Evolutionary conservation across 495 filamentous ascomycete species (phyloP).

Genomic region (Acidiella bohemica): DNA sequence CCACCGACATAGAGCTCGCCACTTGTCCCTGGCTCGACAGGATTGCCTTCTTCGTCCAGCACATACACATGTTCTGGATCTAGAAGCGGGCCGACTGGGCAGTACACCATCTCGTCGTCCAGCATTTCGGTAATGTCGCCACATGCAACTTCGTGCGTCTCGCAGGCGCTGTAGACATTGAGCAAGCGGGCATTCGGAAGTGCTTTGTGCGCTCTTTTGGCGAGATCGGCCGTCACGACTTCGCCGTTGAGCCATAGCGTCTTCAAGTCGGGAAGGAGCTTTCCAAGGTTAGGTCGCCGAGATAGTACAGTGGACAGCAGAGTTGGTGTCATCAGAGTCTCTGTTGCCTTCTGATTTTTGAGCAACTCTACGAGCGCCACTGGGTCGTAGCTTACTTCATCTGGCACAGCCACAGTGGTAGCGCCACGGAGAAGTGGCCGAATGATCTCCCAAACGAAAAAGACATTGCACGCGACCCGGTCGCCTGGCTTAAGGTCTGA

Average conservation of each 20-base stretch:
- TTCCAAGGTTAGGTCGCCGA: slow-evolving; percentile 42
- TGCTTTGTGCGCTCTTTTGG: slow-evolving; percentile 43
- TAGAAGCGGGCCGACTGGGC: slow-evolving; percentile 49
- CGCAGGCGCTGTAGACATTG: slow-evolving; percentile 60
- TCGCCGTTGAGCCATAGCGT: slow-evolving; percentile 60
- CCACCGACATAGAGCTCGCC: slow-evolving; percentile 28
- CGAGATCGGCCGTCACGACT: slow-evolving; percentile 55
- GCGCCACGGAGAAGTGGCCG: slow-evolving; percentile 55
- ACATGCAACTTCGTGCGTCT: slow-evolving; percentile 60
- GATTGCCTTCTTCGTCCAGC: slow-evolving; percentile 41
- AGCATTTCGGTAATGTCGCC: slow-evolving; percentile 54
- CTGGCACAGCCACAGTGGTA: slow-evolving; percentile 51
- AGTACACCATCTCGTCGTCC: slow-evolving; percentile 36
- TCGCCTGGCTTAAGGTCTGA: slow-evolving; percentile 50
- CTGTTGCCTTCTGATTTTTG: slow-evolving; percentile 42
- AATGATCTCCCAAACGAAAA: slow-evolving; percentile 63
- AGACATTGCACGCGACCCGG: slow-evolving; percentile 60
- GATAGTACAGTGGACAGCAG: slow-evolving; percentile 50
- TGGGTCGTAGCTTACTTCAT: slow-evolving; percentile 56
- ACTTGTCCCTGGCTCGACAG: slow-evolving; percentile 28
- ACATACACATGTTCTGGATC: slow-evolving; percentile 47
- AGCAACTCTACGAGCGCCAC: slow-evolving; percentile 52
- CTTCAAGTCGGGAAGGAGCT: slow-evolving; percentile 42
- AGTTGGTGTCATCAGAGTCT: slow-evolving; percentile 64
- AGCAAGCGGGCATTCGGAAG: slow-evolving; percentile 50